Evolutionary conservation across 371 early-diverging fungal species (phyloP).

Genomic region (Mortierella sp.): DNA sequence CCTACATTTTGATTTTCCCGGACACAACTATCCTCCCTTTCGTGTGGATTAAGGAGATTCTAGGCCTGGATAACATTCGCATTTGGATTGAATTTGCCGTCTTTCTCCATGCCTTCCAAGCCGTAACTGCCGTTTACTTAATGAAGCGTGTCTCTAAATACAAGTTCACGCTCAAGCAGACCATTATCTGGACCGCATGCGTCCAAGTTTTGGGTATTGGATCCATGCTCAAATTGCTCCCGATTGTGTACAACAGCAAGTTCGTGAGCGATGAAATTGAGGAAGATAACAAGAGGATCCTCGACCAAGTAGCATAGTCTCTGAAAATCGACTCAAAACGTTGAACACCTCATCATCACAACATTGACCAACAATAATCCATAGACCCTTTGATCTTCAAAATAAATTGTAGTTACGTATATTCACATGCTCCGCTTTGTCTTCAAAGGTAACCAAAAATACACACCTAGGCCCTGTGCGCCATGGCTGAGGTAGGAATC

Average conservation of each 20-base stretch:
- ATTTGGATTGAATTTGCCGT: slow-evolving; percentile 33
- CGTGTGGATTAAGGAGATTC: slow-evolving; percentile 10
- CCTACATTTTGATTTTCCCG: slow-evolving; percentile 32
- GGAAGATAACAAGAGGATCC: background rate
- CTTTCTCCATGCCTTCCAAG: slow-evolving; percentile 32
- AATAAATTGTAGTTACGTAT: too few relatives aligned
- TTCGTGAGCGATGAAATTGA: slow-evolving; percentile 28
- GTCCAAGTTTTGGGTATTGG: slow-evolving; percentile 42
- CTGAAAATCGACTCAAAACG: background rate
- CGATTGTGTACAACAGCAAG: slow-evolving; percentile 42
- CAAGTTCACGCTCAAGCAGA: slow-evolving; percentile 27
- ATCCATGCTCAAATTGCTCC: slow-evolving; percentile 44
- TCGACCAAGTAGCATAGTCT: background rate
- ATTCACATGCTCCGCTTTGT: too few relatives aligned
- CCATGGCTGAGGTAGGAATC: too few relatives aligned
- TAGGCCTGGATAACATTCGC: slow-evolving; percentile 14
- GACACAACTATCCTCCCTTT: slow-evolving; percentile 18
- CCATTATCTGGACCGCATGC: slow-evolving; percentile 19
- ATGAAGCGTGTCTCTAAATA: slow-evolving; percentile 27
- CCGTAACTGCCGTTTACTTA: slow-evolving; percentile 30
- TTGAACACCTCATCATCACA: too few relatives aligned
- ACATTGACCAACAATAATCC: too few relatives aligned
- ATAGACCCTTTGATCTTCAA: too few relatives aligned
- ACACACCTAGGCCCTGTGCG: too few relatives aligned
- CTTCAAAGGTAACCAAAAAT: too few relatives aligned